Evolutionary conservation across 139 green algal genomes (phyloP).

Genomic region (Chloropicon primus): DNA sequence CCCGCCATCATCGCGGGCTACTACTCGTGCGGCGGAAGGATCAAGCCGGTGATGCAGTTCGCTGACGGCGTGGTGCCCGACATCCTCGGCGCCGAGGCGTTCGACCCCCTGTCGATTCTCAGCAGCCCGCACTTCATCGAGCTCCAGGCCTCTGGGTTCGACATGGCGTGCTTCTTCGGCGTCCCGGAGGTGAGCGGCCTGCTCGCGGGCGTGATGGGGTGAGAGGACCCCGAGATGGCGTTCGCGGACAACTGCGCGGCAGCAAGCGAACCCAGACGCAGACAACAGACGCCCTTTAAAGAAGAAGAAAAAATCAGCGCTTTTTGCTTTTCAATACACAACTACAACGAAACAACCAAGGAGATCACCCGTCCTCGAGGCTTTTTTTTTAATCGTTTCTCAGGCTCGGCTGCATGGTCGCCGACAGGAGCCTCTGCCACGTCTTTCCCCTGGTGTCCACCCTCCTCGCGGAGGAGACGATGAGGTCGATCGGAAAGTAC

Average conservation of each 20-base stretch:
- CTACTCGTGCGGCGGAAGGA: background rate
- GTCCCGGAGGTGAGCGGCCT: background rate
- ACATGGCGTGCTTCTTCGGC: background rate
- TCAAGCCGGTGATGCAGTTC: background rate
- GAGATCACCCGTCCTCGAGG: background rate
- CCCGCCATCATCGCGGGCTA: background rate
- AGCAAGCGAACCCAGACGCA: too few relatives aligned
- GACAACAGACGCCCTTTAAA: too few relatives aligned
- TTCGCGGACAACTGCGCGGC: too few relatives aligned
- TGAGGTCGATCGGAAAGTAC: conserved; percentile 71
- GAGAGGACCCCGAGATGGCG: too few relatives aligned
- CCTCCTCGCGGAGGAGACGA: conserved; percentile 62
- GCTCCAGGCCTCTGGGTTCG: background rate
- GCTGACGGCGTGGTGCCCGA: background rate
- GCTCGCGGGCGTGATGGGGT: background rate
- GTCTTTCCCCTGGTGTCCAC: conserved; percentile 68
- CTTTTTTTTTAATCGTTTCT: background rate
- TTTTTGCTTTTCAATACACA: background rate
- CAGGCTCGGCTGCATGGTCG: conserved; percentile 28
- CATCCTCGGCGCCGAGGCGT: background rate
- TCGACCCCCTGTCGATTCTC: background rate
- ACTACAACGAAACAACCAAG: background rate
- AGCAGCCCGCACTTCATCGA: background rate
- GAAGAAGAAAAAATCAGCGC: too few relatives aligned
- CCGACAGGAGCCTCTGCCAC: conserved; percentile 62